These are phyloP conservation scores for Sinapis alba DNA, from an alignment of 441 rosid species.

Conservation along the genomic window DNA sequence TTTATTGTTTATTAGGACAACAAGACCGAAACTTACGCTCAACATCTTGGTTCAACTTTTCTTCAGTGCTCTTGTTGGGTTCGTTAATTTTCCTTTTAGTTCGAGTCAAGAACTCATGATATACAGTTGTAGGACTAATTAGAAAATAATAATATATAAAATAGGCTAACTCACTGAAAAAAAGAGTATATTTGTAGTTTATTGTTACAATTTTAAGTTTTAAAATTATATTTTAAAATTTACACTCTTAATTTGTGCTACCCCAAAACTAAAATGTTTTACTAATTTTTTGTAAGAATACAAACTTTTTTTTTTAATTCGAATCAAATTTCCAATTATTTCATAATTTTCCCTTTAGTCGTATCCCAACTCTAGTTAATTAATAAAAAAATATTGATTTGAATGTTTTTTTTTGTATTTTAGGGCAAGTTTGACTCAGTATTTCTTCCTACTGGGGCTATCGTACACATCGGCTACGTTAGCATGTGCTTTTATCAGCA, in stretches of 20 bases:
- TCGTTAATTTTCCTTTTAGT: constrained; percentile 10
- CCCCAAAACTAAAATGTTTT: background rate
- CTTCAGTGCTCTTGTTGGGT: constrained; percentile 46
- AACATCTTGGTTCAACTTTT: constrained; percentile 37
- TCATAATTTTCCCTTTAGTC: background rate
- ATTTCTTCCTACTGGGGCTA: constrained; percentile 38
- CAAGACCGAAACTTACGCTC: constrained; percentile 33
- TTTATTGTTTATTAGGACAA: constrained; percentile 21
- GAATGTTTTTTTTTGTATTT: background rate
- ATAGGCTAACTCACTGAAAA: background rate
- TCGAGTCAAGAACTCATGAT: background rate
- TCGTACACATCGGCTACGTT: constrained; percentile 44
- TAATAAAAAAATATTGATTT: background rate
- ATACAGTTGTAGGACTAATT: background rate
- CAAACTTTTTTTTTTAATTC: background rate
- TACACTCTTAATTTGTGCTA: background rate
- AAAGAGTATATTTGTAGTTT: background rate
- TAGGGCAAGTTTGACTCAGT: constrained; percentile 45
- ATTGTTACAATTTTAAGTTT: background rate
- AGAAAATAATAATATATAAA: background rate
- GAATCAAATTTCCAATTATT: background rate
- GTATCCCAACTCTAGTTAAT: background rate
- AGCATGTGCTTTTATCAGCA: constrained; percentile 43
- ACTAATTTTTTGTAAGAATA: background rate
- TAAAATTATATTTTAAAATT: too few species aligned